These are phyloP conservation scores for Metroxylon sagu DNA, from an alignment of 176 grass and related monocot species.

Conservation along the genomic window DNA sequence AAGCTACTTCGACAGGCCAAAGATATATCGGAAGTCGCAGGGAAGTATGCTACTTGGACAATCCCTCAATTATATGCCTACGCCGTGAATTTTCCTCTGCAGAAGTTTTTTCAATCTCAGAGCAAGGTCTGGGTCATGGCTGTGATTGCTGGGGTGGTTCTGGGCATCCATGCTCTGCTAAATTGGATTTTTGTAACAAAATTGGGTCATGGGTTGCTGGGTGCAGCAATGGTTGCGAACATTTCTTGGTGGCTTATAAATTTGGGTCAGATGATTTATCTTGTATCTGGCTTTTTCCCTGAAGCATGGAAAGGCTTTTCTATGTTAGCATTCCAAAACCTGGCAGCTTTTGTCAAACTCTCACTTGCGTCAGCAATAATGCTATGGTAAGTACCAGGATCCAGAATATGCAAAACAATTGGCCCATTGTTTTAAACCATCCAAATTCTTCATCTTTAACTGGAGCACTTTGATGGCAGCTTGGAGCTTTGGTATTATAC, in stretches of 20 bases:
- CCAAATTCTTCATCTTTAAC: background rate
- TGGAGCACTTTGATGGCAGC: conserved; percentile 17
- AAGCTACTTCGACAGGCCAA: conserved; percentile 6
- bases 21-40: conserved; percentile 1
- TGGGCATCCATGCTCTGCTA: conserved; percentile 4
- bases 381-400: conserved; percentile 3
- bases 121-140: conserved; percentile 17
- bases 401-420: too few relatives aligned
- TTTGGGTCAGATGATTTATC: conserved; percentile 5
- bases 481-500: conserved; percentile 95
- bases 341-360: conserved; percentile 9
- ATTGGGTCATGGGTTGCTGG: conserved; percentile 6
- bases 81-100: conserved; percentile 14
- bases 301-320: conserved; percentile 19
- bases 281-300: conserved; percentile 6
- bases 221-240: conserved; percentile 8
- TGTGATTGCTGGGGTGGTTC: background rate
- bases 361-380: conserved; percentile 13
- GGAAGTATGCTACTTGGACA: conserved; percentile 3
- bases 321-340: conserved; percentile 1
- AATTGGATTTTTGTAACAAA: conserved; percentile 7
- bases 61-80: conserved; percentile 8
- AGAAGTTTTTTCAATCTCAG: conserved; percentile 20
- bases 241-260: conserved; percentile 15
- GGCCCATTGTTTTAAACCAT: too few relatives aligned